Evolutionary conservation across 164 flowering plant genomes (phyloP), one percentile per base, ranked within the genome.

Genomic region (Vitis riparia): DNA sequence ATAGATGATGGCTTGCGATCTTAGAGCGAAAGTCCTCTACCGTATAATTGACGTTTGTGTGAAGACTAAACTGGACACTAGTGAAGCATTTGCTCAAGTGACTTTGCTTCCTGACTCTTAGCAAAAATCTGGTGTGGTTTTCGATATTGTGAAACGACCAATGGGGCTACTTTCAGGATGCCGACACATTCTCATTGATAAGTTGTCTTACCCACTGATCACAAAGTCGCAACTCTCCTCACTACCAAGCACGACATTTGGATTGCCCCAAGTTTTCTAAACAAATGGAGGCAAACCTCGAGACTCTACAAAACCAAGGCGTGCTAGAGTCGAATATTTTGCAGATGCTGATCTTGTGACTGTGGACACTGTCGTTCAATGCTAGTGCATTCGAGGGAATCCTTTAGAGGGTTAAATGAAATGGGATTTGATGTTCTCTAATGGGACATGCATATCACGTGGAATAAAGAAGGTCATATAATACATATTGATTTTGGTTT

Each of bases 41-140:
- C 67, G 55, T 16, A 55, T 64, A 9, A 64, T 64, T 1, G 15
- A 64, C 11, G 57, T 64, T 5, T 27, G 2, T 11, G 32, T 63
- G 66, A 63, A 44, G 51, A 94, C 97, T n/a, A 94, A 91, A 72
- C 83, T 89, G 27, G 93, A 91, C 63, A 91, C 98, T 0, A 96
- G 89, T 56, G 96, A 92, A 81, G 94, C 91, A 50, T 92, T 76
- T 84, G 98, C 98, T 0, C 98, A 91, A 75, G 76, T 92, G 48
- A 86, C 86, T 69, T 73, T 92, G 72, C 81, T 88, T 60, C 98
- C 91, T 4, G 86, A 75, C 47, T 69, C 70, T 11, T 75, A 73
- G 44, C 19, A 19, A 19, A 19, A 19, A 19, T 19, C 19, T 1
- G 19, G 0, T 19, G 19, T 19, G 19, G 19, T 19, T 19, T 19